Percentiles rank a stretch among this genome's conserved stretches.
Evolutionary conservation across 371 early-diverging fungal species (phyloP).

Genomic region (Zopfochytrium polystomum): DNA sequence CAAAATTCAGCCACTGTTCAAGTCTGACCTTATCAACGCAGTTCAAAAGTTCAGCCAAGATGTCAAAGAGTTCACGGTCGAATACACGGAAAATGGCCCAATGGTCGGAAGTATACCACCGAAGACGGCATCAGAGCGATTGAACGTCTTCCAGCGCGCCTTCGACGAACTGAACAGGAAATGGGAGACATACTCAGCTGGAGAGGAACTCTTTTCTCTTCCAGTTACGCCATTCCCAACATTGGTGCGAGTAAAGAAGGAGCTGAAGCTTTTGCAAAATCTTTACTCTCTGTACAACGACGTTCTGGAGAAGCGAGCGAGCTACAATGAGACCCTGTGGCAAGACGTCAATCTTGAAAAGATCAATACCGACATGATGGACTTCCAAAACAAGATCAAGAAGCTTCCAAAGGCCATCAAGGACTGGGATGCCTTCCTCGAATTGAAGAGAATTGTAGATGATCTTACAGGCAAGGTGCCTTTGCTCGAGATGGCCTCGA

Average conservation of each 20-base stretch:
- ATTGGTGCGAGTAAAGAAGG: constrained; percentile 58
- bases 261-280: constrained; percentile 58
- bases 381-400: constrained; percentile 61
- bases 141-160: constrained; percentile 59
- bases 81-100: constrained; percentile 60
- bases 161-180: constrained; percentile 64
- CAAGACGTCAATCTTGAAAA: constrained; percentile 50
- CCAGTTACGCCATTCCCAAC: constrained; percentile 62
- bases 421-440: constrained; percentile 62
- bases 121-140: constrained; percentile 58
- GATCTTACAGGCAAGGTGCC: constrained; percentile 54
- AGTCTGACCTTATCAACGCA: constrained; percentile 52
- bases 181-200: constrained; percentile 63
- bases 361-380: constrained; percentile 58
- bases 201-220: constrained; percentile 59
- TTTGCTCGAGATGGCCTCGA: constrained; percentile 56
- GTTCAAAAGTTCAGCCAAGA: constrained; percentile 56
- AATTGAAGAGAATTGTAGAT: constrained; percentile 57
- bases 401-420: constrained; percentile 64
- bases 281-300: constrained; percentile 62
- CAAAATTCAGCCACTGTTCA: constrained; percentile 60
- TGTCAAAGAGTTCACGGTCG: constrained; percentile 55
- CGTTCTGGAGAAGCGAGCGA: constrained; percentile 52
- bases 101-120: constrained; percentile 61
- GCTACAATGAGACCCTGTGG: constrained; percentile 60